Conservation (phyloP, 164 flowering plant species). For the Kalanchoe fedtschenkoi region DNA sequence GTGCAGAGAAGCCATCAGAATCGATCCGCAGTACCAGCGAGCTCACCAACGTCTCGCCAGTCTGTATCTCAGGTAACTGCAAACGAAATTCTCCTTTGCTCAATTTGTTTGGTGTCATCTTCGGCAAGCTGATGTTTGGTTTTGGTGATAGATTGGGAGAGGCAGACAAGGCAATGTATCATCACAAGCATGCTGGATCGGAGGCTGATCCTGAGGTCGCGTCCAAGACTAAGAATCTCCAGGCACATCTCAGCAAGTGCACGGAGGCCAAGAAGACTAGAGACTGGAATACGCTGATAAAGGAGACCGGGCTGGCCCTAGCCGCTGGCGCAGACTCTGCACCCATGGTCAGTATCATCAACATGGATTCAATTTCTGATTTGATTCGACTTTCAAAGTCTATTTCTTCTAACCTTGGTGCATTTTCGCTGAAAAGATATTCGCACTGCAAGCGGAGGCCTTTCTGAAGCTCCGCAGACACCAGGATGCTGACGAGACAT, state of each 20-base stretch:
- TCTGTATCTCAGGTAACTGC: no score
- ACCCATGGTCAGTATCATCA: conserved; percentile 20
- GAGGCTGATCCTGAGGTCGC: conserved; percentile 21
- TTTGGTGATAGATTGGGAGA: conserved; percentile 29
- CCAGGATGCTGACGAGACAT: conserved; percentile 45
- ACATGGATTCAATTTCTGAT: neutral
- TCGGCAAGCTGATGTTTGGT: neutral
- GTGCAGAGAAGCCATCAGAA: conserved; percentile 80
- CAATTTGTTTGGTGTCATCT: neutral
- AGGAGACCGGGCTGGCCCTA: conserved; percentile 18
- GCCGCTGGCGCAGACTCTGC: conserved; percentile 48
- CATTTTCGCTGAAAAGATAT: conserved; percentile 29
- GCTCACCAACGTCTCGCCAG: conserved; percentile 77
- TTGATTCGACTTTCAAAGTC: neutral
- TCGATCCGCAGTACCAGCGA: conserved; percentile 64
- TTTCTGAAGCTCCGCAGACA: conserved; percentile 50
- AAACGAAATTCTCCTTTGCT: no score
- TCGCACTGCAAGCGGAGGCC: conserved; percentile 70
- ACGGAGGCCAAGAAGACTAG: conserved; percentile 29
- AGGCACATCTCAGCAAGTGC: conserved; percentile 26
- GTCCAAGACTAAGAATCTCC: conserved; percentile 20
- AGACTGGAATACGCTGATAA: conserved; percentile 39
- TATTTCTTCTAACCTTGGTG: neutral
- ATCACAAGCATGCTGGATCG: conserved; percentile 39
- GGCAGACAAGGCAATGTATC: conserved; percentile 34